phyloP scores from a whole-genome alignment of 768 basidiomycete genomes.

The Brasilioporus rufonigricans region DNA sequence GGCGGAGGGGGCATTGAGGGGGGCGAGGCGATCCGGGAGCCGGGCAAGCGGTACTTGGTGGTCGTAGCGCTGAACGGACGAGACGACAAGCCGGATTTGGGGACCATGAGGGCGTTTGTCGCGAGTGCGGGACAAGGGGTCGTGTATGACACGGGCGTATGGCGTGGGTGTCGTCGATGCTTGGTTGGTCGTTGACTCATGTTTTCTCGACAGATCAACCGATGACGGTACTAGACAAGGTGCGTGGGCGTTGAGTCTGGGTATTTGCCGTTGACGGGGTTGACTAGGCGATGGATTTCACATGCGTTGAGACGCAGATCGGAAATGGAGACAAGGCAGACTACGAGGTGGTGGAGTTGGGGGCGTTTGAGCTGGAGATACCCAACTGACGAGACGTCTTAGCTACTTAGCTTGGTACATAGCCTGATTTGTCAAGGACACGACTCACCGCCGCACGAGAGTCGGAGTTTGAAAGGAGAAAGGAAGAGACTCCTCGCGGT shows the following conservation, averaged over 20 bases:
- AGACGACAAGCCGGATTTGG: slow-evolving; percentile 75
- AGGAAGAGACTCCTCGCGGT: slow-evolving; percentile 10
- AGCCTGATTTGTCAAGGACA: too few species aligned
- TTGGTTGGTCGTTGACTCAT: slow-evolving; percentile 2
- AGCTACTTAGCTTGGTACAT: too few species aligned
- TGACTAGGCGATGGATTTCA: slow-evolving; percentile 66
- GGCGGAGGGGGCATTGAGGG: slow-evolving; percentile 49
- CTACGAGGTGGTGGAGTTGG: slow-evolving; percentile 77
- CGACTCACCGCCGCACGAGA: not conserved
- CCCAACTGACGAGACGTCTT: not conserved
- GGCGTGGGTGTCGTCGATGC: slow-evolving; percentile 66
- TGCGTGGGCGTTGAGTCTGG: slow-evolving; percentile 28
- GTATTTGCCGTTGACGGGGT: not conserved
- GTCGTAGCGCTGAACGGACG: slow-evolving; percentile 79
- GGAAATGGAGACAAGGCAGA: slow-evolving; percentile 75
- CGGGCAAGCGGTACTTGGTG: slow-evolving; percentile 67
- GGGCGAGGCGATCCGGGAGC: slow-evolving; percentile 45
- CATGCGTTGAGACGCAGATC: slow-evolving; percentile 93
- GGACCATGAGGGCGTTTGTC: slow-evolving; percentile 76
- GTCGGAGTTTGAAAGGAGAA: slow-evolving; percentile 32
- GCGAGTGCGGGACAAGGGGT: slow-evolving; percentile 83
- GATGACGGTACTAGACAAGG: slow-evolving; percentile 77
- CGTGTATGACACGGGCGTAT: slow-evolving; percentile 76
- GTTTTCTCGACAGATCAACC: slow-evolving; percentile 71
- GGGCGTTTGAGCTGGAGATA: not conserved